These are phyloP conservation scores for Curvularia lunata DNA, from an alignment of 2,329 filamentous ascomycete genomes.

Conservation along the genomic window DNA sequence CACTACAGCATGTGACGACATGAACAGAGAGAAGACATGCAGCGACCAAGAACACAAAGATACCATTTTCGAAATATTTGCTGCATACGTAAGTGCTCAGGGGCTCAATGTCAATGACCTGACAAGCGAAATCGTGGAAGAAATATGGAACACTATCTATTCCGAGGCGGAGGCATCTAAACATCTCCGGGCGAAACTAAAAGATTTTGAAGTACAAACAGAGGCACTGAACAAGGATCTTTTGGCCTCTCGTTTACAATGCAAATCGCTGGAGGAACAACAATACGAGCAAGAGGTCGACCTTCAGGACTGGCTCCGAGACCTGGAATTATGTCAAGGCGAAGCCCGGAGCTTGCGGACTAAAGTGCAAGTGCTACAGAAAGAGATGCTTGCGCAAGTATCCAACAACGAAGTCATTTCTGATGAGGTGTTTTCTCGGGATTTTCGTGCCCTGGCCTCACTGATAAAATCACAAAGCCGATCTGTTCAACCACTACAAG, in stretches of 20 bases:
- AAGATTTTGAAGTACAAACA: background rate
- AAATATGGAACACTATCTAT: background rate
- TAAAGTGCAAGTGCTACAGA: background rate
- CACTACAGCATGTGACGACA: background rate
- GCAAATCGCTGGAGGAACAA: background rate
- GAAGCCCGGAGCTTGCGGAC: background rate
- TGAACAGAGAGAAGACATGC: background rate
- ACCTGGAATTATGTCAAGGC: background rate
- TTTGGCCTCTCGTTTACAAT: background rate
- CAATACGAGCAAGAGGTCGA: background rate
- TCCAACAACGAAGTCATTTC: background rate
- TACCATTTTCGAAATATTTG: background rate
- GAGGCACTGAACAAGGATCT: background rate
- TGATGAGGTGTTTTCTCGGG: background rate
- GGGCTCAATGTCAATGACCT: background rate
- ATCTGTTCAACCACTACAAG: background rate
- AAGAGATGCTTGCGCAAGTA: background rate
- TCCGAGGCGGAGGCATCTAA: background rate
- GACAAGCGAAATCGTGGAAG: background rate
- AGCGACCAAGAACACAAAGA: background rate
- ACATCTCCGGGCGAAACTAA: background rate
- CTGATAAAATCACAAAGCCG: constrained; percentile 4
- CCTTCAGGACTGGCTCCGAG: background rate
- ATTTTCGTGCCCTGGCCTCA: background rate
- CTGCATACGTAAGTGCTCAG: background rate